Base-by-base conservation (phyloP, 2,329 filamentous ascomycete genomes). In the Trichocomaceae sp. region DNA sequence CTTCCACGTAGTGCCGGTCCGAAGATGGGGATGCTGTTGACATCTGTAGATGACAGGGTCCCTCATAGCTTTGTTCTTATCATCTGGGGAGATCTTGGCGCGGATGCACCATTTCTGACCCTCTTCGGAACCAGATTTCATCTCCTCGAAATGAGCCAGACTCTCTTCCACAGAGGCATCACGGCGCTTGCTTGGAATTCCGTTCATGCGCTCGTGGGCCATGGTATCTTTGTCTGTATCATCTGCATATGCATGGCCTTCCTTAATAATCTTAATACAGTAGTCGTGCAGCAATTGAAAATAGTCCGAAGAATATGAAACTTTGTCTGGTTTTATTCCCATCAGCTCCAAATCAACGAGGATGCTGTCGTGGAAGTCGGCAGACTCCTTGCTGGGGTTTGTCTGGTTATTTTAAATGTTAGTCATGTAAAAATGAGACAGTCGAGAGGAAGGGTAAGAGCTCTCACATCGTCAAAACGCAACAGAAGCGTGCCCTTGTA, bases 11-110 rank as follows among this genome's bases (percentile, higher is more conserved):
- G 69, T 70, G n/a, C 82, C 82, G 5, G 83, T 85, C 52, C 83
- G 80, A 69, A 83, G 83, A 64, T 85, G 83, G 10, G 77, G 70
- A 48, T 79, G 68, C 5, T 82, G 78, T 66, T 95, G 96, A 82
- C 90, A 96, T 62, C 93, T 86, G 79, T 96, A 97, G 71, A 99
- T 95, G 72, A 97, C 91, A 12, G 93, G 93, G 71, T 99, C 93
- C 61, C 93, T 83, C 82, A 97, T 85, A 52, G 93, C 90, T 75
- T 95, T 95, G 79, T 99, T 97, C 61, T 87, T 87, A 74, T 93
- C 87, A 71, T 95, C 88, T 63, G 88, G 83, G 1, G 89, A 92
- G 63, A 97, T 88, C 79, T 95, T 96, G 56, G 93, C 93, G 58
- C 93, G 87, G 62, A 99, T 95, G 75, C 90, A 96, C 83, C 92